Percentiles rank a stretch among this genome's conserved stretches.
phyloP scores from a whole-genome alignment of 257 asterid species.

The Nicotiana attenuata region DNA sequence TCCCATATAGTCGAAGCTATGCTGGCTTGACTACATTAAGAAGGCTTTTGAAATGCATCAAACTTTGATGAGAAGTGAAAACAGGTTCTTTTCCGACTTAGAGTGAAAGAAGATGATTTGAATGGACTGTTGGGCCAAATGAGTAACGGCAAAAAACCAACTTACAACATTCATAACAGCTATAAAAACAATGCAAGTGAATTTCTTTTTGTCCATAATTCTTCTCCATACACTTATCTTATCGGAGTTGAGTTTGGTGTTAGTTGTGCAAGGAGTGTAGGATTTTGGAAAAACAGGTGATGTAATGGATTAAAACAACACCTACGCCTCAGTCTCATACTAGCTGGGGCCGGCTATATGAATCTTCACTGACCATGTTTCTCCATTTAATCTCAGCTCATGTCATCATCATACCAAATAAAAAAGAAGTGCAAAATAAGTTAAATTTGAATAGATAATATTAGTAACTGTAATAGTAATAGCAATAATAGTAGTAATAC shows the following conservation, averaged over 20 bases:
- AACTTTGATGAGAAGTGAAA: not conserved
- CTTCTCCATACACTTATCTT: no score
- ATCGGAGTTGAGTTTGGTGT: not conserved
- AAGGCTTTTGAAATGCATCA: not conserved
- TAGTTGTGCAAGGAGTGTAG: not conserved
- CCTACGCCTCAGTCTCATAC: no score
- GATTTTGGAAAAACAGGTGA: not conserved
- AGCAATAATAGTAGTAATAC: no score
- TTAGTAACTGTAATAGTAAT: no score
- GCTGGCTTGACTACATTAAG: not conserved
- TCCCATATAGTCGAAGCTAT: no score
- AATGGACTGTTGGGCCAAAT: not conserved
- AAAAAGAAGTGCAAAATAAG: no score
- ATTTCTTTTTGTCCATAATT: no score
- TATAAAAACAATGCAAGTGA: slow-evolving; percentile 67
- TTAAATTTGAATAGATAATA: no score
- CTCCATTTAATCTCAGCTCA: no score
- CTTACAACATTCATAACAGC: slow-evolving; percentile 61
- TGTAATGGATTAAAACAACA: not conserved
- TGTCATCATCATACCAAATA: no score
- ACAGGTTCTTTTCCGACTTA: not conserved
- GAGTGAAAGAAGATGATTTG: not conserved
- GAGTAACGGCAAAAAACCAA: not conserved
- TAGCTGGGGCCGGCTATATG: no score
- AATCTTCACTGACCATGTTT: no score